Percentiles rank a stretch among this genome's conserved stretches.
Conservation (phyloP, 1,284 basidiomycete genomes). For the Xanthoconium separans region DNA sequence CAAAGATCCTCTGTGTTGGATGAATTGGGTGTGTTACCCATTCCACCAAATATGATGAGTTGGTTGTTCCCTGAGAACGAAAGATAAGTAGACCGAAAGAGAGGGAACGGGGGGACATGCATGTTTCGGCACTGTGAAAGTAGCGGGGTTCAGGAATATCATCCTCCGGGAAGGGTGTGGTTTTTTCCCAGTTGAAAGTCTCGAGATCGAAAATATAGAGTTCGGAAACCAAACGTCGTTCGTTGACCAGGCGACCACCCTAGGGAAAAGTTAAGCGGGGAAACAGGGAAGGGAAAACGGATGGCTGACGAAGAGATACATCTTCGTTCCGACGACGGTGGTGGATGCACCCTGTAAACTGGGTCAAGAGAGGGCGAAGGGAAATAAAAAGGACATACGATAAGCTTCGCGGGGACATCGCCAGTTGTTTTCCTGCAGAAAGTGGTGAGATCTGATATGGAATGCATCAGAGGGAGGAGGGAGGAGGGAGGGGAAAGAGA, state of each 20-base stretch:
- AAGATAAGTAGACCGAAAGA: constrained; percentile 12
- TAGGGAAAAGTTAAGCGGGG: constrained; percentile 27
- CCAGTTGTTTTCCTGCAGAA: constrained; percentile 81
- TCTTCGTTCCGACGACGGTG: constrained; percentile 78
- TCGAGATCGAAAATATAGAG: constrained; percentile 85
- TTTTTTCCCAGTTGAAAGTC: constrained; percentile 74
- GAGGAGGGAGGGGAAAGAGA: not conserved
- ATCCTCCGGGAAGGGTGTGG: constrained; percentile 63
- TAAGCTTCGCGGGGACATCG: constrained; percentile 85
- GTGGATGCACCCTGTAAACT: constrained; percentile 71
- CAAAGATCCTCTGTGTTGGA: constrained; percentile 70
- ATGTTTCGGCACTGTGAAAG: constrained; percentile 89
- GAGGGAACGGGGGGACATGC: constrained; percentile 44
- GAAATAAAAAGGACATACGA: constrained; percentile 52
- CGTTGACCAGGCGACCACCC: constrained; percentile 85
- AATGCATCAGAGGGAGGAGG: constrained; percentile 50
- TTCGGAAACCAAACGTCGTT: constrained; percentile 84
- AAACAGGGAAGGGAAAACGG: not conserved
- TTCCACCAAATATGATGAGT: constrained; percentile 89
- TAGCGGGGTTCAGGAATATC: constrained; percentile 77
- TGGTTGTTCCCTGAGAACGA: constrained; percentile 71
- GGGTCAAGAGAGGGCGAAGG: not conserved
- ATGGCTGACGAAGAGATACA: constrained; percentile 78
- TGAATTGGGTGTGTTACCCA: constrained; percentile 76
- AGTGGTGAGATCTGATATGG: constrained; percentile 85